phyloP scores from a whole-genome alignment of 2,329 filamentous ascomycete species.

The Sporothrix curviconia region DNA sequence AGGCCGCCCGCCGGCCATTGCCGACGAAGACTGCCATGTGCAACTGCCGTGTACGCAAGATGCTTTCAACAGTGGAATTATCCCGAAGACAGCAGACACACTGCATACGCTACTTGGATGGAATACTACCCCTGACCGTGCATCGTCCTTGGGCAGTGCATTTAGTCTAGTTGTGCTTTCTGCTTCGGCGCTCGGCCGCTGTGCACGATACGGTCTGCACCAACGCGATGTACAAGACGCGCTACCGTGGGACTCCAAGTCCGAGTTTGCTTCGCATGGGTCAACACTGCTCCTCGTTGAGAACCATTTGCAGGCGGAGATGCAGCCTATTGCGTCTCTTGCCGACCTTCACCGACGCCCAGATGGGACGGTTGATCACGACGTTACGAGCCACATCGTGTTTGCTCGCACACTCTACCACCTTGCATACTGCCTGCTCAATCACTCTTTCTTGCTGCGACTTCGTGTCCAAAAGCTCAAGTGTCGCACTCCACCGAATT shows the following conservation, averaged over 20 bases:
- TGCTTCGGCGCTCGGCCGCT: not conserved
- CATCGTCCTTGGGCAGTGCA: not conserved
- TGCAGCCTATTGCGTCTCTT: not conserved
- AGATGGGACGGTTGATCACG: not conserved
- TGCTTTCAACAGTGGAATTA: not conserved
- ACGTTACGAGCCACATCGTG: not conserved
- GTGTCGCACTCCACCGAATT: not conserved
- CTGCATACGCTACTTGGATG: not conserved
- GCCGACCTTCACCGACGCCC: not conserved
- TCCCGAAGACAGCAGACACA: not conserved
- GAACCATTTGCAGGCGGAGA: not conserved
- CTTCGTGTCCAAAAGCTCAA: not conserved
- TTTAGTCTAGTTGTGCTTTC: not conserved
- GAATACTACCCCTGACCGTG: not conserved
- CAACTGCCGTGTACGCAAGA: not conserved
- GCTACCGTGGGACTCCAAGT: not conserved
- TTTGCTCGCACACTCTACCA: not conserved
- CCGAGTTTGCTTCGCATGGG: not conserved
- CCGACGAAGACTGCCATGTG: not conserved
- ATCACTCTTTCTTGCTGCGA: not conserved
- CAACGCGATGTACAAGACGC: not conserved
- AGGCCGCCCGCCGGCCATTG: not conserved
- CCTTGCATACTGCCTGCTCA: not conserved
- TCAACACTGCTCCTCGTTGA: not conserved
- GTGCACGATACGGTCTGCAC: not conserved